Evolutionary conservation across 495 filamentous ascomycete genomes (phyloP).

Genomic region (Aspergillus conjunctus): DNA sequence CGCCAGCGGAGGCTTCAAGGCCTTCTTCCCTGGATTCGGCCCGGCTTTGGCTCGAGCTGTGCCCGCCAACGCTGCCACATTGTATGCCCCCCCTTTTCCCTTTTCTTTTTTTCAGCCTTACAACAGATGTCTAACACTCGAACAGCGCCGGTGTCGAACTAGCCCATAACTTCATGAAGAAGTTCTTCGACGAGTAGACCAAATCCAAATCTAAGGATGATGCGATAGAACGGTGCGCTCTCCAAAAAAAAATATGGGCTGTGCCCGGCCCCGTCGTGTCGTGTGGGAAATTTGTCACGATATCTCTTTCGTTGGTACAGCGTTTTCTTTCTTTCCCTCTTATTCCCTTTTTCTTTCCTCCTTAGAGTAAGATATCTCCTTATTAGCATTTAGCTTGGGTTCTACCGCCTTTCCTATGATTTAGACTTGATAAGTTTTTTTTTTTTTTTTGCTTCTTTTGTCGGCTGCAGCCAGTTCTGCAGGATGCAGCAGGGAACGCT

Average conservation of each 20-base stretch:
- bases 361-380: slow-evolving; percentile 10
- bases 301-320: slow-evolving; percentile 10
- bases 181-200: slow-evolving; percentile 52
- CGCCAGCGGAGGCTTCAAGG: slow-evolving; percentile 76
- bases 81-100: slow-evolving; percentile 38
- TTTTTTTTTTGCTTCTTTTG: not conserved
- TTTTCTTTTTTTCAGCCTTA: not conserved
- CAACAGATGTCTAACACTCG: slow-evolving; percentile 32
- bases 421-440: slow-evolving; percentile 20
- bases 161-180: slow-evolving; percentile 80
- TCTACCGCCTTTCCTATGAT: slow-evolving; percentile 3
- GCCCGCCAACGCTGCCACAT: slow-evolving; percentile 85
- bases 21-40: slow-evolving; percentile 97
- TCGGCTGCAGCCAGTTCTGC: not conserved
- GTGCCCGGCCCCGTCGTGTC: no score
- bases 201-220: not conserved
- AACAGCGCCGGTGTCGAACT: slow-evolving; percentile 71
- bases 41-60: slow-evolving; percentile 91
- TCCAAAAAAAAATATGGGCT: no score
- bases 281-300: slow-evolving; percentile 13
- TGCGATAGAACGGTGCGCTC: not conserved
- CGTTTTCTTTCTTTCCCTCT: slow-evolving; percentile 13
- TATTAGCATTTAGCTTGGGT: slow-evolving; percentile 21
- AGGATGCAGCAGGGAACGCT: not conserved
- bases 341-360: not conserved